Evolutionary conservation across 2,329 filamentous ascomycete genomes (phyloP).

Genomic region (Clonostachys rosea): DNA sequence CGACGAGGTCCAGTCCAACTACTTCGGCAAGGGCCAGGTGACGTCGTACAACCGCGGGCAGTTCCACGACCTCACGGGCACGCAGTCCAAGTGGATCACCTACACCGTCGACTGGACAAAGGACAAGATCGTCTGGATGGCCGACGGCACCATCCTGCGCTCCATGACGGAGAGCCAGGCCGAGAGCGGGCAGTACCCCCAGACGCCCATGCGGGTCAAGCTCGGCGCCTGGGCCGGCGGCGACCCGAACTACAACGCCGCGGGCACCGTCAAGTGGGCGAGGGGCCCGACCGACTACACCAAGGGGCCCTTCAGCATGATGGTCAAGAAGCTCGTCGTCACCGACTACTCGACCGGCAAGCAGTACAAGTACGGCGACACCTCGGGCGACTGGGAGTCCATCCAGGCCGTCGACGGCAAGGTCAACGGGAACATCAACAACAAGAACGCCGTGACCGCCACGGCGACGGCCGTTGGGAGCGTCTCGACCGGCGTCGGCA

Average conservation of each 20-base stretch:
- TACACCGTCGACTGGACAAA: conserved; percentile 92
- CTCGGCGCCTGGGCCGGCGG: conserved; percentile 91
- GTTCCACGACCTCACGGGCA: conserved; percentile 65
- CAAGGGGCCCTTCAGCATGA: conserved; percentile 81
- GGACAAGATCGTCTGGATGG: conserved; percentile 80
- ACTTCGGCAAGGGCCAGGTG: conserved; percentile 90
- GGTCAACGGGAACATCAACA: conserved; percentile 64
- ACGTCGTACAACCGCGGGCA: conserved; percentile 83
- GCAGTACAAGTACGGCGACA: conserved; percentile 77
- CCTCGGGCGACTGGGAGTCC: conserved; percentile 72
- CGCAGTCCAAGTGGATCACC: conserved; percentile 73
- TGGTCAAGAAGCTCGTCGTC: conserved; percentile 69
- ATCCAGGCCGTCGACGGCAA: conserved; percentile 77
- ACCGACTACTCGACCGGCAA: conserved; percentile 92
- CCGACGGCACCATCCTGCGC: conserved; percentile 73
- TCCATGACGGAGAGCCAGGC: conserved; percentile 68
- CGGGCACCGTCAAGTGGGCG: conserved; percentile 87
- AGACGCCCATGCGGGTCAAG: conserved; percentile 93
- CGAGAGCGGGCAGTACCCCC: conserved; percentile 74
- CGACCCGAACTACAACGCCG: conserved; percentile 66
- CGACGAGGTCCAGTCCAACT: conserved; percentile 87
- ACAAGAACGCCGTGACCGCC: conserved; percentile 42
- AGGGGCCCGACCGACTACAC: conserved; percentile 80
- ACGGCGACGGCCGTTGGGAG: conserved; percentile 57
- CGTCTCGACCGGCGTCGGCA: conserved; percentile 56